phyloP scores from a whole-genome alignment of 2,329 filamentous ascomycete genomes.

The Fusarium caatingaense region DNA sequence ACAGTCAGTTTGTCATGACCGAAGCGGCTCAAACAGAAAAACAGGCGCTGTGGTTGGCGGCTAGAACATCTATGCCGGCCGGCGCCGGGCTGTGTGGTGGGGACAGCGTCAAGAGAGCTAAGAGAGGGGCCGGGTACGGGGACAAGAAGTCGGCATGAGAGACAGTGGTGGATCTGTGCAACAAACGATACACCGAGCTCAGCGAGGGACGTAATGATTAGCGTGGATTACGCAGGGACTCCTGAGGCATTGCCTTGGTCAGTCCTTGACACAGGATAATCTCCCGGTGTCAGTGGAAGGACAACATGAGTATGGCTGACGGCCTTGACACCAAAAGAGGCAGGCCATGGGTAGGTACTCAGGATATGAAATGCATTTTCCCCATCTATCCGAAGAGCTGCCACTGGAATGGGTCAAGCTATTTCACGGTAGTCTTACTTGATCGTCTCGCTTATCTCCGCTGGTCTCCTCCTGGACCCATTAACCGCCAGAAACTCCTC shows the following conservation, averaged over 20 bases:
- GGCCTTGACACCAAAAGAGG: neutral
- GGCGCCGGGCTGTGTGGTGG: slow-evolving; percentile 28
- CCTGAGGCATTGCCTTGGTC: slow-evolving; percentile 14
- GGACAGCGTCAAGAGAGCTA: slow-evolving; percentile 22
- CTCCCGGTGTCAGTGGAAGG: slow-evolving; percentile 11
- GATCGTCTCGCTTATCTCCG: slow-evolving; percentile 40
- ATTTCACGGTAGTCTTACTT: slow-evolving; percentile 24
- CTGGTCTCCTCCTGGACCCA: slow-evolving; percentile 10
- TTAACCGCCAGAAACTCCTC: slow-evolving; percentile 30
- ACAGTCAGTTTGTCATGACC: slow-evolving; percentile 2
- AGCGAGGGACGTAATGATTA: slow-evolving; percentile 8
- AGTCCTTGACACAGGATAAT: slow-evolving; percentile 8
- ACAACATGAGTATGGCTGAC: slow-evolving; percentile 6
- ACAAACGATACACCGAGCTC: slow-evolving; percentile 21
- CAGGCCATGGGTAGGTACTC: neutral
- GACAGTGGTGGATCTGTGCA: slow-evolving; percentile 40
- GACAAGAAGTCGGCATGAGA: slow-evolving; percentile 29
- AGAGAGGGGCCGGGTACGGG: slow-evolving; percentile 19
- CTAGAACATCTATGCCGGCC: slow-evolving; percentile 23
- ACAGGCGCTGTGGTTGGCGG: slow-evolving; percentile 13
- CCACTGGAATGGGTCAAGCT: slow-evolving; percentile 3
- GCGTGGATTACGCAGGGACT: slow-evolving; percentile 15
- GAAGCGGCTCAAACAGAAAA: slow-evolving; percentile 3
- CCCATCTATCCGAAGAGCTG: neutral
- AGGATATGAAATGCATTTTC: neutral